Conservation (phyloP, 2,329 filamentous ascomycete genomes). For the Fusarium sulawesiense region DNA sequence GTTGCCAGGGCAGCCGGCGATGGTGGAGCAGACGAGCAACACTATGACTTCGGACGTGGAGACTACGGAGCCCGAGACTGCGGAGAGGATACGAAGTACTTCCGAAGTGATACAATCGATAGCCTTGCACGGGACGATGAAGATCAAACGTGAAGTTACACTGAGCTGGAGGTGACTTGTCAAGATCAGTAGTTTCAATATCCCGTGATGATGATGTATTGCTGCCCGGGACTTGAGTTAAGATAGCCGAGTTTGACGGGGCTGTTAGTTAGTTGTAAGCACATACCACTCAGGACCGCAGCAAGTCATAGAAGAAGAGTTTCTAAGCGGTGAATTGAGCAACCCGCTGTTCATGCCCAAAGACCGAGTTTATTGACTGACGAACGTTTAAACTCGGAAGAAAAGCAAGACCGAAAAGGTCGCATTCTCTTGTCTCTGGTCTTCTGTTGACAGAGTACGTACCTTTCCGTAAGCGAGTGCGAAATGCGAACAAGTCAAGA, state of each 20-base stretch:
- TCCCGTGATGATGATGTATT: background rate
- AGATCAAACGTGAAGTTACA: background rate
- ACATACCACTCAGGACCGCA: background rate
- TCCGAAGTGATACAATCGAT: background rate
- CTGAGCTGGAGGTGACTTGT: background rate
- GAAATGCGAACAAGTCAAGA: constrained; percentile 23
- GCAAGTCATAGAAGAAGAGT: background rate
- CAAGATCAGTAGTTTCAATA: background rate
- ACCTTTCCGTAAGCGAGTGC: constrained; percentile 23
- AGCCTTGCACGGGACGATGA: background rate
- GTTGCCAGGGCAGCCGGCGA: constrained; percentile 28
- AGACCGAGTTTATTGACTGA: background rate
- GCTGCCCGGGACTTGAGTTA: background rate
- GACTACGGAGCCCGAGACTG: background rate
- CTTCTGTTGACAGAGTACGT: background rate
- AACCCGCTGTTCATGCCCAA: background rate
- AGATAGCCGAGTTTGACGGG: background rate
- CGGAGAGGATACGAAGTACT: background rate
- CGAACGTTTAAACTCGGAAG: background rate
- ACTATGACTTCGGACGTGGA: background rate
- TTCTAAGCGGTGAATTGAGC: background rate
- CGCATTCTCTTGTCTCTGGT: background rate
- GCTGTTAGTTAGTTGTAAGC: background rate
- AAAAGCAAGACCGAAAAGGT: background rate
- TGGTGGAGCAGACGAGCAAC: background rate